Conservation (phyloP, 2,329 filamentous ascomycete genomes). For the Corniculantispora saksenae region DNA sequence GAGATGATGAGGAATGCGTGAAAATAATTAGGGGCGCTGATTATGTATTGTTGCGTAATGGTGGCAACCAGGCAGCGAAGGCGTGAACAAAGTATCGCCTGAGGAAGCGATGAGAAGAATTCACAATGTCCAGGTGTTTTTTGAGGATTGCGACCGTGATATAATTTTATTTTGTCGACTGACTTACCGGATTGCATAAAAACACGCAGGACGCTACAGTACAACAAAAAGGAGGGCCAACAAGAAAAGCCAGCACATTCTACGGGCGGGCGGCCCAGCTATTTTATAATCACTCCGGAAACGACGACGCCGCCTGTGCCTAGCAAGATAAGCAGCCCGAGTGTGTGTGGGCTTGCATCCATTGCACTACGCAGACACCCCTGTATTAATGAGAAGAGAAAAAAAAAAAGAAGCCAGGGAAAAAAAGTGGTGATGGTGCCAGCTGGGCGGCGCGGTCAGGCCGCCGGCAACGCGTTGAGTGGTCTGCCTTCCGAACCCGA, state of each 20-base stretch:
- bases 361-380: neutral
- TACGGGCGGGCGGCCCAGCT: neutral
- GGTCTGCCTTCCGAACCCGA: neutral
- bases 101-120: neutral
- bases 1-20: neutral
- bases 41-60: neutral
- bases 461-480: constrained; percentile 9
- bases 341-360: constrained; percentile 12
- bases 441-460: neutral
- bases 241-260: neutral
- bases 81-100: constrained; percentile 1
- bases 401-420: neutral
- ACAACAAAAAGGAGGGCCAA: neutral
- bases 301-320: neutral
- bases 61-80: constrained; percentile 8
- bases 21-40: neutral
- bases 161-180: neutral
- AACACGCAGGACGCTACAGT: constrained; percentile 3
- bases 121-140: neutral
- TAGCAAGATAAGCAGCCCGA: neutral
- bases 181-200: constrained; percentile 9
- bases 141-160: neutral
- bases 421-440: constrained; percentile 15
- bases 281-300: constrained; percentile 9
- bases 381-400: neutral